Conservation (phyloP, 2,329 filamentous ascomycete genomes). For the Chaetomium olivaceum region DNA sequence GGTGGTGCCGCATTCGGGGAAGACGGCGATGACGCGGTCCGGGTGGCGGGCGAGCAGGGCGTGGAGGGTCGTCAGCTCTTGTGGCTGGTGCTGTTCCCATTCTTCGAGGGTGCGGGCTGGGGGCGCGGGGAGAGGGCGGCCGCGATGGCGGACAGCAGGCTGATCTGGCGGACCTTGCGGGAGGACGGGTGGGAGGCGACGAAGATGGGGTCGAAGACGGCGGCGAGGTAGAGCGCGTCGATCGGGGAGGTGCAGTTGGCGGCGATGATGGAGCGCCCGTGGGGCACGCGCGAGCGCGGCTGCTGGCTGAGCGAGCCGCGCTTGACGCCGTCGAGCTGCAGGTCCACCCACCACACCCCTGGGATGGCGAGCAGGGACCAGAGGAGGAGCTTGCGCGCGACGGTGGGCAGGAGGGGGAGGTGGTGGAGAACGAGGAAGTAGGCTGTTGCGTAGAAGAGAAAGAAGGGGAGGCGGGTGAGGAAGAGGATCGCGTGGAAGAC, state of each 20-base stretch:
- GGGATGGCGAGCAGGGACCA: slow-evolving; percentile 87
- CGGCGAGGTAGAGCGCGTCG: slow-evolving; percentile 89
- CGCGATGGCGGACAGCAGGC: slow-evolving; percentile 72
- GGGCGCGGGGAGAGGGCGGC: slow-evolving; percentile 66
- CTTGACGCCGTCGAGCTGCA: slow-evolving; percentile 96
- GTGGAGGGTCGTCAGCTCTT: slow-evolving; percentile 60
- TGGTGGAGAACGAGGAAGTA: slow-evolving; percentile 84
- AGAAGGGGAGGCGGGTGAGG: slow-evolving; percentile 74
- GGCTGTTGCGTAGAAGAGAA: slow-evolving; percentile 64
- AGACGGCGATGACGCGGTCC: slow-evolving; percentile 75
- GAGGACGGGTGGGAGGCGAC: slow-evolving; percentile 78
- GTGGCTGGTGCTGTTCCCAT: not conserved
- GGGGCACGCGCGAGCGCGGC: slow-evolving; percentile 71
- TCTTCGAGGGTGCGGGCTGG: slow-evolving; percentile 46
- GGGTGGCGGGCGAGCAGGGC: slow-evolving; percentile 69
- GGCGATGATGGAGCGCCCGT: slow-evolving; percentile 78
- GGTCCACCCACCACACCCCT: slow-evolving; percentile 96
- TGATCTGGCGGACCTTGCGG: slow-evolving; percentile 72
- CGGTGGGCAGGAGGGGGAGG: slow-evolving; percentile 62
- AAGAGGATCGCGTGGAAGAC: slow-evolving; percentile 73
- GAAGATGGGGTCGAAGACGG: slow-evolving; percentile 95
- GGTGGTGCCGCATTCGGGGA: slow-evolving; percentile 91
- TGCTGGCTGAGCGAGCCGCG: slow-evolving; percentile 82
- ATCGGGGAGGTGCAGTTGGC: slow-evolving; percentile 90
- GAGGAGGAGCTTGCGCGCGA: slow-evolving; percentile 76